Evolutionary conservation across 306 rosid genomes (phyloP).

Genomic region (Vachellia collinsii): DNA sequence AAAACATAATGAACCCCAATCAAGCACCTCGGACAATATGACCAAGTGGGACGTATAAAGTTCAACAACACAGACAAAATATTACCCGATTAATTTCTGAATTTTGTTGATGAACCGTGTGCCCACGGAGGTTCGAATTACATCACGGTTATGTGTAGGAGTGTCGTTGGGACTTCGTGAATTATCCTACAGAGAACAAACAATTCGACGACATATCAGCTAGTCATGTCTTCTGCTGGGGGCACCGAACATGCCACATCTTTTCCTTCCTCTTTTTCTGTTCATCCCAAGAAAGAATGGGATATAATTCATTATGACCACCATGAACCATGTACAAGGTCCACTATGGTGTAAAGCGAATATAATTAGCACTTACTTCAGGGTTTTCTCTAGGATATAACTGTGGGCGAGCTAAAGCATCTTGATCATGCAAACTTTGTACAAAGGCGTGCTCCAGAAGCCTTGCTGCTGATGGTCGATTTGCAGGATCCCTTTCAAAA

Average conservation of each 20-base stretch:
- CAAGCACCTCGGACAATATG: neutral
- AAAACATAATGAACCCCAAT: slow-evolving; percentile 22
- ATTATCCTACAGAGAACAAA: slow-evolving; percentile 54
- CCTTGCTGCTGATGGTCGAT: slow-evolving; percentile 66
- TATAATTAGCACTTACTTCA: slow-evolving; percentile 52
- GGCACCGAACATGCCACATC: slow-evolving; percentile 14
- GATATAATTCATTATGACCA: slow-evolving; percentile 23
- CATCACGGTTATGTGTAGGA: slow-evolving; percentile 34
- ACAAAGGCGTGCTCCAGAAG: slow-evolving; percentile 85
- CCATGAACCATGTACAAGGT: slow-evolving; percentile 28
- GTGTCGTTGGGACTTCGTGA: slow-evolving; percentile 45
- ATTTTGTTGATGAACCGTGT: slow-evolving; percentile 36
- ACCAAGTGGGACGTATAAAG: slow-evolving; percentile 24
- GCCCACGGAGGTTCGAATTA: slow-evolving; percentile 42
- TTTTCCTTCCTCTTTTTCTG: neutral
- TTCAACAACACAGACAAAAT: neutral
- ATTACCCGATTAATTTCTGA: slow-evolving; percentile 53
- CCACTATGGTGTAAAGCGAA: neutral
- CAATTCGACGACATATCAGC: slow-evolving; percentile 25
- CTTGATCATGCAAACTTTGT: slow-evolving; percentile 57
- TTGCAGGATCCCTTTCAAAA: slow-evolving; percentile 87
- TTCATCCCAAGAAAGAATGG: slow-evolving; percentile 4
- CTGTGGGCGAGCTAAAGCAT: slow-evolving; percentile 39
- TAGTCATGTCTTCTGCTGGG: neutral
- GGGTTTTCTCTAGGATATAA: slow-evolving; percentile 46